Evolutionary conservation across 257 asterid genomes (phyloP).

Genomic region (Schizonepeta tenuifolia): DNA sequence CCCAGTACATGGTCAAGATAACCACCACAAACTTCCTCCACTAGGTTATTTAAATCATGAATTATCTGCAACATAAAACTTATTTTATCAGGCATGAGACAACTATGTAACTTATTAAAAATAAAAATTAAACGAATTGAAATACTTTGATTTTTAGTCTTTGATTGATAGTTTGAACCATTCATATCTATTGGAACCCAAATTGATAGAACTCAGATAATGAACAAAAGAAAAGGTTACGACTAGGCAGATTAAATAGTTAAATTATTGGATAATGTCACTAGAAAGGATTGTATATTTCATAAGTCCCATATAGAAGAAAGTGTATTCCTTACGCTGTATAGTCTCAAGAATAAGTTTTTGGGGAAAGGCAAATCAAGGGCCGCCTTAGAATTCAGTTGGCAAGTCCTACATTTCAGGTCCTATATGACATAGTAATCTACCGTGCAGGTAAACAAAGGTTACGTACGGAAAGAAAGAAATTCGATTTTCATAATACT

Average conservation of each 20-base stretch:
- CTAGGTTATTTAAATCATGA: conserved; percentile 72
- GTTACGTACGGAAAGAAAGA: conserved; percentile 2
- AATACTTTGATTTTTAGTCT: background rate
- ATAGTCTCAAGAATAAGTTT: conserved; percentile 10
- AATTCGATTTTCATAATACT: conserved; percentile 24
- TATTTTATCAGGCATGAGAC: conserved; percentile 4
- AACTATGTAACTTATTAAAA: background rate
- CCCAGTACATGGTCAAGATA: conserved; percentile 69
- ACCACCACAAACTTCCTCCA: conserved; percentile 69
- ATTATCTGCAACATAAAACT: conserved; percentile 58
- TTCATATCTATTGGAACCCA: background rate
- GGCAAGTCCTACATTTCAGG: conserved; percentile 6
- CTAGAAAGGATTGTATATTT: conserved; percentile 4
- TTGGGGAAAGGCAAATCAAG: background rate
- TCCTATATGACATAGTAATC: background rate
- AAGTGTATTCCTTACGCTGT: conserved; percentile 4
- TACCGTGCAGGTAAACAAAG: conserved; percentile 9
- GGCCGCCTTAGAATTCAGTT: background rate
- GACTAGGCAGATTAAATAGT: background rate
- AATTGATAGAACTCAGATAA: background rate
- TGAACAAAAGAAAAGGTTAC: background rate
- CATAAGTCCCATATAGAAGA: conserved; percentile 1
- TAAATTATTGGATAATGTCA: background rate
- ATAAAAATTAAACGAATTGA: background rate
- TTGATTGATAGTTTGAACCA: background rate